These are phyloP conservation scores for Cystofilobasidium ferigula DNA, from an alignment of 768 basidiomycete species.

Conservation along the genomic window DNA sequence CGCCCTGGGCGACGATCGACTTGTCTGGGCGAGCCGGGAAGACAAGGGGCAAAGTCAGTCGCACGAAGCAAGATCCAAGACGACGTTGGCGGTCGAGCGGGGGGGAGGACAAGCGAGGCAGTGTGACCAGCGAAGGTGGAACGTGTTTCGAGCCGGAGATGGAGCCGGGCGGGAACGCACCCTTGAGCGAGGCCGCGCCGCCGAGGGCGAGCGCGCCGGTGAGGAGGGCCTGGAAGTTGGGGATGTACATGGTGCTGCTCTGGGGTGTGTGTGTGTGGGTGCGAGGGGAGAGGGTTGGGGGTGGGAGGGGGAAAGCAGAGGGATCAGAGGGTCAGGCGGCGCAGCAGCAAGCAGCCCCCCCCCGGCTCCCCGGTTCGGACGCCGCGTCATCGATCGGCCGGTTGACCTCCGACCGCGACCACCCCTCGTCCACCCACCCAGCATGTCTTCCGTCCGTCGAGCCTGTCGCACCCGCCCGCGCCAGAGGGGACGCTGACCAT, in stretches of 20 bases:
- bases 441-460: no score
- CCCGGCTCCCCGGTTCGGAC: no score
- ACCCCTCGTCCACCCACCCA: no score
- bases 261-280: background rate
- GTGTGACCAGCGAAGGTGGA: background rate
- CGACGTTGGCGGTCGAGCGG: background rate
- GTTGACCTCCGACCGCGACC: no score
- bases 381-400: no score
- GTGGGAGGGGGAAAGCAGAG: background rate
- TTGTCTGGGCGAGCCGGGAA: slow-evolving; percentile 24
- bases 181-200: slow-evolving; percentile 26
- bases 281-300: background rate
- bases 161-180: no score
- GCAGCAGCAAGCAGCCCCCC: no score
- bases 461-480: no score
- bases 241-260: slow-evolving; percentile 32
- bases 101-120: background rate
- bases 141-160: no score
- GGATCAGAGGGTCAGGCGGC: no score
- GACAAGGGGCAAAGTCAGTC: no score
- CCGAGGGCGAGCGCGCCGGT: slow-evolving; percentile 33
- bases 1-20: slow-evolving; percentile 30
- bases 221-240: slow-evolving; percentile 31
- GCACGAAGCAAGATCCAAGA: background rate
- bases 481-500: background rate